Percentiles rank a stretch among this genome's conserved stretches.
Evolutionary conservation across 345 rosid genomes (phyloP).

Genomic region (Populus alba): DNA sequence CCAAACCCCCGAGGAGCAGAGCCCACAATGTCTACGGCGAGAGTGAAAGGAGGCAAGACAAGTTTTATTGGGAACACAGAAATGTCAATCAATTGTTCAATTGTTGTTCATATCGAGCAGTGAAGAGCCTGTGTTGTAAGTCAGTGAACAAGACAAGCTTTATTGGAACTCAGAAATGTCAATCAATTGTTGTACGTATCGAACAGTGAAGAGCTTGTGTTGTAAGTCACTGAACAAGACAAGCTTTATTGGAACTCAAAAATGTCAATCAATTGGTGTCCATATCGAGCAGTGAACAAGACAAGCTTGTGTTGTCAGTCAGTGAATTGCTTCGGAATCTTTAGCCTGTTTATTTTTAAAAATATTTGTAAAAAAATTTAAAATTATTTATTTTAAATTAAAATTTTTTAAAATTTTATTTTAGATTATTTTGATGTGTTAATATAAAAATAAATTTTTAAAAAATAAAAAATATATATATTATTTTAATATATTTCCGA

Average conservation of each 20-base stretch:
- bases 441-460: no score
- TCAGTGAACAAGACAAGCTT: constrained; percentile 55
- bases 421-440: no score
- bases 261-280: no score
- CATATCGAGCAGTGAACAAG: no score
- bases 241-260: no score
- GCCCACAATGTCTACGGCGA: constrained; percentile 85
- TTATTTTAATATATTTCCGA: no score
- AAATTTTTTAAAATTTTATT: no score
- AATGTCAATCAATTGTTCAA: constrained; percentile 57
- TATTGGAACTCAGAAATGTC: constrained; percentile 72
- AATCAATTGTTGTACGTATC: constrained; percentile 61
- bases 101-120: constrained; percentile 62
- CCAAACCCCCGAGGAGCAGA: constrained; percentile 94
- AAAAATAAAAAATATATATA: no score
- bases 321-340: constrained; percentile 44
- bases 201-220: constrained; percentile 49
- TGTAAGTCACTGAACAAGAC: constrained; percentile 30
- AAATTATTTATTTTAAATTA: no score
- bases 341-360: no score
- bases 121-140: constrained; percentile 50
- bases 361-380: no score
- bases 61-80: constrained; percentile 74
- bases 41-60: constrained; percentile 74
- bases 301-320: no score